phyloP scores from a whole-genome alignment of 108 stramenopile species.

The Cyclotella baltica region DNA sequence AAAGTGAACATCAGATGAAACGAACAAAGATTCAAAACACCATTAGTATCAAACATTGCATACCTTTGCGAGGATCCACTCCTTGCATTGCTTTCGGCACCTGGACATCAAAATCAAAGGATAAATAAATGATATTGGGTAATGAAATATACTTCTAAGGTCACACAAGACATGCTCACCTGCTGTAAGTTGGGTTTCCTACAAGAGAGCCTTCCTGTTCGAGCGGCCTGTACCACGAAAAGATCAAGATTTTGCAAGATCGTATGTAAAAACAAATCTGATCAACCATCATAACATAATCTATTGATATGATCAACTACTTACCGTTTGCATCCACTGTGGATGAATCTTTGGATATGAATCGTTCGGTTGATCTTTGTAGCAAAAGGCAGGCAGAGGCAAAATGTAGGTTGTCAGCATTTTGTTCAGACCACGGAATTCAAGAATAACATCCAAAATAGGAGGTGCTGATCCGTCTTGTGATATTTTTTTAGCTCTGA shows the following conservation, averaged over 20 bases:
- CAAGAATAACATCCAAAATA: conserved; percentile 59
- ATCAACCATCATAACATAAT: neutral
- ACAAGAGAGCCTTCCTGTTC: conserved; percentile 70
- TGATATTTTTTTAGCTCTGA: conserved; percentile 34
- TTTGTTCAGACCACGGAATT: conserved; percentile 58
- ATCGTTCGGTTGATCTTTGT: neutral
- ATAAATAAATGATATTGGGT: conserved; percentile 7
- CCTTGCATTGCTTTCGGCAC: conserved; percentile 21
- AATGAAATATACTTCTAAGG: neutral
- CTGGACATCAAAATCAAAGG: neutral
- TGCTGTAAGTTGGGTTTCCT: conserved; percentile 70
- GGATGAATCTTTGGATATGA: conserved; percentile 31
- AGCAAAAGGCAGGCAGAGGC: conserved; percentile 47
- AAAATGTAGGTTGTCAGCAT: conserved; percentile 57
- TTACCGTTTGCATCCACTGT: conserved; percentile 62
- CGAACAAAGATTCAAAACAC: no score
- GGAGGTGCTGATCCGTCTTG: conserved; percentile 24
- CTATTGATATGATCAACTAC: neutral
- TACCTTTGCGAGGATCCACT: conserved; percentile 45
- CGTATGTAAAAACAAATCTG: neutral
- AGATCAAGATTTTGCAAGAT: neutral
- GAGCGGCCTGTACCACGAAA: conserved; percentile 34
- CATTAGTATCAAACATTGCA: no score
- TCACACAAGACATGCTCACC: no score
- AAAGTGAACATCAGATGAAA: no score